Conservation (phyloP, 352 stramenopile genomes). For the Phytopythium cucurbitacearum region DNA sequence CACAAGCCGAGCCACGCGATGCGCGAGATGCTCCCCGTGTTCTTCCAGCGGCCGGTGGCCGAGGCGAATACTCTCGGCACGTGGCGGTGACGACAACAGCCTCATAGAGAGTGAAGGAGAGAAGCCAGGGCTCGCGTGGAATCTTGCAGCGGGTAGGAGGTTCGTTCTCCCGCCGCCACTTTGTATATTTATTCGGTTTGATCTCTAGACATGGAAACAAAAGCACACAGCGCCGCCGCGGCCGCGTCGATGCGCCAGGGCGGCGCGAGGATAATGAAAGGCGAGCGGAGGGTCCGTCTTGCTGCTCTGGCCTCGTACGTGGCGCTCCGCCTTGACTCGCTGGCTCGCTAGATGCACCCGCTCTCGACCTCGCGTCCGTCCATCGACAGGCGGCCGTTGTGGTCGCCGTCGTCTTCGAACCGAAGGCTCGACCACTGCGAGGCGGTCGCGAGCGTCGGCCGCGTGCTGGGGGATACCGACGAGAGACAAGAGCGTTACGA, state of each 20-base stretch:
- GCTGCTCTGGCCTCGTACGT: background rate
- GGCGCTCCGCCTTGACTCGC: background rate
- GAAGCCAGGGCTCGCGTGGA: background rate
- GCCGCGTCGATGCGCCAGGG: background rate
- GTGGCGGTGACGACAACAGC: background rate
- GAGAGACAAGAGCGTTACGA: slow-evolving; percentile 3
- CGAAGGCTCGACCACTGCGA: background rate
- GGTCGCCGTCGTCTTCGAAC: slow-evolving; percentile 1
- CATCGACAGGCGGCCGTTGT: slow-evolving; percentile 4
- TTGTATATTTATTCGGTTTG: slow-evolving; percentile 9
- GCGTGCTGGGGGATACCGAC: background rate
- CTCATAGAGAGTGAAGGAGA: too few species aligned
- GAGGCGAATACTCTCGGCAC: too few species aligned
- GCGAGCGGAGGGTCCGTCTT: background rate
- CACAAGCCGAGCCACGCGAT: slow-evolving; percentile 52
- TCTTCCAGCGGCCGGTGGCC: slow-evolving; percentile 22
- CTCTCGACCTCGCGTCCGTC: slow-evolving; percentile 8
- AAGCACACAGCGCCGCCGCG: background rate
- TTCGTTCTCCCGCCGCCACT: background rate
- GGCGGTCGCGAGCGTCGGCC: background rate
- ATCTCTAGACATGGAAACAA: slow-evolving; percentile 5
- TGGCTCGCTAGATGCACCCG: slow-evolving; percentile 6
- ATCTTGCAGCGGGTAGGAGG: background rate
- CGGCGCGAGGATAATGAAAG: too few species aligned
- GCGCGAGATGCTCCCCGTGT: slow-evolving; percentile 68